Percentiles rank a stretch among this genome's conserved stretches.
These are phyloP conservation scores for Fusarium sublunatum DNA, from an alignment of 2,329 filamentous ascomycete genomes.

Conservation along the genomic window DNA sequence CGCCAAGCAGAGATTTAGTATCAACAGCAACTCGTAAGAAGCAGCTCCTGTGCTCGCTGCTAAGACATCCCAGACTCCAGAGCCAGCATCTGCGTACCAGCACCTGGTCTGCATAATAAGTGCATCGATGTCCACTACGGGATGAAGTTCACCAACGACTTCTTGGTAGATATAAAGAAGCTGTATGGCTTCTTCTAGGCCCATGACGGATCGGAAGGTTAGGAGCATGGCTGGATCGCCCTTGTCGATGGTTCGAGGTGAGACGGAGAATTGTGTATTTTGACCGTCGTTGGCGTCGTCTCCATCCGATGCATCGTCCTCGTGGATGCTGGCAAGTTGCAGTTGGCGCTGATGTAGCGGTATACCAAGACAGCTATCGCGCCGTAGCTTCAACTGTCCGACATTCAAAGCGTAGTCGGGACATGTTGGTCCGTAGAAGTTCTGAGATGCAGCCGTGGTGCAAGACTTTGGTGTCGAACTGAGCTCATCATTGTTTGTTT, in stretches of 20 bases:
- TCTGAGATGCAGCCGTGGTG: slow-evolving; percentile 11
- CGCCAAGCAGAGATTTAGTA: slow-evolving; percentile 21
- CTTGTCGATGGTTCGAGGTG: slow-evolving; percentile 13
- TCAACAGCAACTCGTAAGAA: slow-evolving; percentile 13
- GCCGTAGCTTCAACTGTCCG: slow-evolving; percentile 36
- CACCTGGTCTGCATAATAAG: slow-evolving; percentile 13
- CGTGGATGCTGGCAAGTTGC: slow-evolving; percentile 29
- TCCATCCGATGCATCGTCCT: slow-evolving; percentile 18
- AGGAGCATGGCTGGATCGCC: slow-evolving; percentile 23
- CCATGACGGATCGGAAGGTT: slow-evolving; percentile 21
- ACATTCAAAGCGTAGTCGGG: slow-evolving; percentile 46
- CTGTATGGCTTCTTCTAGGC: slow-evolving; percentile 18
- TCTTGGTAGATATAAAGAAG: slow-evolving; percentile 28
- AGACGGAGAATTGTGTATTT: background rate
- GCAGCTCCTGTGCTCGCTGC: slow-evolving; percentile 18
- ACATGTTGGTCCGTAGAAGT: slow-evolving; percentile 44
- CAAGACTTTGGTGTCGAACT: slow-evolving; percentile 3
- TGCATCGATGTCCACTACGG: slow-evolving; percentile 22
- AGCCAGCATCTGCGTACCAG: slow-evolving; percentile 23
- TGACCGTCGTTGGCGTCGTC: slow-evolving; percentile 1
- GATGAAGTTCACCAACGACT: slow-evolving; percentile 26
- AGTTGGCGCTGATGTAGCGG: slow-evolving; percentile 25
- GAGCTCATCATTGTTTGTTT: background rate
- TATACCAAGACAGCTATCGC: slow-evolving; percentile 4
- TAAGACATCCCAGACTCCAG: slow-evolving; percentile 22